Evolutionary conservation across 2,329 filamentous ascomycete genomes (phyloP).

Genomic region (Diaporthe vaccinii): DNA sequence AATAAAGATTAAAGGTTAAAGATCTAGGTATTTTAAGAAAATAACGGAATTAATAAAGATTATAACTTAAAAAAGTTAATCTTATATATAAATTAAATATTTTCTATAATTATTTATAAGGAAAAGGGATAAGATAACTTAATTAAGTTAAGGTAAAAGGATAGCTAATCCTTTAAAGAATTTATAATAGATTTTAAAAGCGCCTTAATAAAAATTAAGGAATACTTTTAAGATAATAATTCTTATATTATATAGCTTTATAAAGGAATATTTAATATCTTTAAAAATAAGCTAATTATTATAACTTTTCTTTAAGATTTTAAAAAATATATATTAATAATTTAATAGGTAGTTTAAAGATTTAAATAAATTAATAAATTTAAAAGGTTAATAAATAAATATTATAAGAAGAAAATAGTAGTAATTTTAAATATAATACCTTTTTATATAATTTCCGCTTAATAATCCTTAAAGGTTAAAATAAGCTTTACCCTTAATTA

Average conservation of each 20-base stretch:
- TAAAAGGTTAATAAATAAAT: no score
- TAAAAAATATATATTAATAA: no score
- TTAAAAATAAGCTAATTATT: neutral
- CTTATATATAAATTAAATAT: neutral
- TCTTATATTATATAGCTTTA: neutral
- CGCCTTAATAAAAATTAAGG: neutral
- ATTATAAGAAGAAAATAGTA: no score
- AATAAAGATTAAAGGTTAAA: neutral
- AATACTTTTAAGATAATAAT: neutral
- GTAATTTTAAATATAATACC: accelerated
- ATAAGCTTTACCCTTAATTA: neutral
- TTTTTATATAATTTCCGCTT: no score
- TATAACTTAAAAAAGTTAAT: neutral
- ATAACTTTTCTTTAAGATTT: no score
- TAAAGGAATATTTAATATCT: neutral
- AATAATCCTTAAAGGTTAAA: neutral
- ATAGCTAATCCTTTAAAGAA: neutral
- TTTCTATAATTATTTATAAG: neutral
- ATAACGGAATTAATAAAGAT: neutral
- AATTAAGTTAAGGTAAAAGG: neutral
- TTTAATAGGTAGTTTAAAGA: no score
- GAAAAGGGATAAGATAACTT: neutral
- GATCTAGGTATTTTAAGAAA: neutral
- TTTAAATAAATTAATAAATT: no score
- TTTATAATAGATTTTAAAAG: neutral